These are phyloP conservation scores for Pythium sukuiense DNA, from an alignment of 352 stramenopile species.

Conservation along the genomic window DNA sequence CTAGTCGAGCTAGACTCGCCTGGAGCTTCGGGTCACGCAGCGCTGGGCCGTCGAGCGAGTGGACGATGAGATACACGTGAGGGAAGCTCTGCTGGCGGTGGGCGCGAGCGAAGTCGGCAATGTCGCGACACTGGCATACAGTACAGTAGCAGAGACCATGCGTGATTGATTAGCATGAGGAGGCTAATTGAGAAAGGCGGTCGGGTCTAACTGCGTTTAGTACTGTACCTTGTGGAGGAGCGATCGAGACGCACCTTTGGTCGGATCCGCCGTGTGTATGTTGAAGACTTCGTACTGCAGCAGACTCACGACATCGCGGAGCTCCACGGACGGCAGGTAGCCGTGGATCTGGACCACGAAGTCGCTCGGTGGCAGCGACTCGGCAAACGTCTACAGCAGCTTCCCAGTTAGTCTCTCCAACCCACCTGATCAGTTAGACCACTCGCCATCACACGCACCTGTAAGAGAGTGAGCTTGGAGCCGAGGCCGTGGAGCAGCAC, in stretches of 20 bases:
- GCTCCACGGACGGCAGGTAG: constrained; percentile 10
- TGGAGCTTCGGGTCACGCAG: constrained; percentile 20
- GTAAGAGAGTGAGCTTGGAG: constrained; percentile 21
- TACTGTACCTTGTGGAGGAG: constrained; percentile 14
- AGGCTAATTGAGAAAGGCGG: neutral
- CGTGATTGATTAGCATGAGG: too few relatives aligned
- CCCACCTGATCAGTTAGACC: too few relatives aligned
- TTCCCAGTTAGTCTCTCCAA: too few relatives aligned
- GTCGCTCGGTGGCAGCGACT: constrained; percentile 7
- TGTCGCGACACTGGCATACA: constrained; percentile 10
- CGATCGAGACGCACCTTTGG: neutral
- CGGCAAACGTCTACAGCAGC: constrained; percentile 9
- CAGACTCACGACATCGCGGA: constrained; percentile 15
- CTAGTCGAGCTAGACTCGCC: constrained; percentile 10
- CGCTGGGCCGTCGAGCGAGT: constrained; percentile 20
- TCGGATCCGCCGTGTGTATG: neutral
- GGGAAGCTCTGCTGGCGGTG: constrained; percentile 8
- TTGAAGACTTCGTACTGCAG: constrained; percentile 17
- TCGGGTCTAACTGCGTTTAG: neutral
- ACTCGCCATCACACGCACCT: constrained; percentile 9
- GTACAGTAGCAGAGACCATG: too few relatives aligned
- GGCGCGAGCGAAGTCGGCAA: constrained; percentile 18
- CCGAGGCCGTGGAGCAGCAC: constrained; percentile 24
- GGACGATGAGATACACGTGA: constrained; percentile 18
- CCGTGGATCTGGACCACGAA: constrained; percentile 25